Base-by-base conservation (phyloP, 768 basidiomycete species). In the Pleurotus cornucopiae region DNA sequence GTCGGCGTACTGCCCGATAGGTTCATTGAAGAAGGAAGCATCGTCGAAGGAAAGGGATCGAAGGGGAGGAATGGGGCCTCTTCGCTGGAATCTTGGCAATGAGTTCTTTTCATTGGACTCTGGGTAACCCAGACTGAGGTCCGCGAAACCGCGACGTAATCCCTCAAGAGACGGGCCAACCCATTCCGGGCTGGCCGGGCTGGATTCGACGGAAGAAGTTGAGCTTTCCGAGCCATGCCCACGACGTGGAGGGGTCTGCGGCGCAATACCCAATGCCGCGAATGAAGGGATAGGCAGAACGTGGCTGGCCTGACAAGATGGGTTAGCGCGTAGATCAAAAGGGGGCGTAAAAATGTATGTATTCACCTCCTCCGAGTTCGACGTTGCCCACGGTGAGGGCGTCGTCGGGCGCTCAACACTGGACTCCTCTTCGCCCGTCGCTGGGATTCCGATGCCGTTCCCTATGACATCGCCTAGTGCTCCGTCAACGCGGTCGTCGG, bases 141-240 rank as follows among this genome's bases (percentile, higher is more conserved):
- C 71, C 44, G 69, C 67, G 38, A 76, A 60, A 51, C 64, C 69
- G 43, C 75, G 66, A 57, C 71, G 73, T 47, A 75, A 54, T 48
- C 67, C 69, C 30, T 77, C 77, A 46, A 80, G 68, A 13, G 71
- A 67, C 13, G 69, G 64, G 51, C 71, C 67, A 9, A 66, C 45
- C 4, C 75, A 55, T 62, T 83, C 82, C 30, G 30, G 30, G 2
- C 81, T 79, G n/a, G 84, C 23, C 16, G 82, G 82, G 2, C 81
- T 79, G n/a, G 85, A 85, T 60, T 83, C 80, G 45, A 79, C 60
- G 6, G 82, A 84, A n/a, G 72, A 67, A 9, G 82, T 75, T 5
- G 79, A 77, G 60, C 79, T 73, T 20, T 72, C 74, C 44, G 67
- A 64, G 60, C 73, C 72, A 51, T 71, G 70, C 60, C 40, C 38